phyloP scores from a whole-genome alignment of 768 basidiomycete genomes.

The Mycena epipterygia region DNA sequence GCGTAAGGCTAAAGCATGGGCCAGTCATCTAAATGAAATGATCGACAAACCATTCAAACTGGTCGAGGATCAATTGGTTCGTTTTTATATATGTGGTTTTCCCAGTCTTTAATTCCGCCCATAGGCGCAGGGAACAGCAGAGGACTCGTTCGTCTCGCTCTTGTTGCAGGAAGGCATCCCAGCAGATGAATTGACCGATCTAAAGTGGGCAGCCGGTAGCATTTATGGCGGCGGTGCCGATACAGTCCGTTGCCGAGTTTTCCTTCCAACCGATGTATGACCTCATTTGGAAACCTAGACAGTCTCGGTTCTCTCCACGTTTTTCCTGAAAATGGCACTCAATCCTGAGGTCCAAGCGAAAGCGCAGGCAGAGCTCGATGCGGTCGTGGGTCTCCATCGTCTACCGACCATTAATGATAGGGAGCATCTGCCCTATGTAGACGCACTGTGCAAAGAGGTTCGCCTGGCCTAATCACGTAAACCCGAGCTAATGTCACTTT shows the following conservation, averaged over 20 bases:
- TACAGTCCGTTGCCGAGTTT: slow-evolving; percentile 6
- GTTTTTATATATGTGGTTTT: background rate
- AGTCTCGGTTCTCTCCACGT: slow-evolving; percentile 33
- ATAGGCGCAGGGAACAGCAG: slow-evolving; percentile 7
- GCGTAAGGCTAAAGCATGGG: slow-evolving; percentile 51
- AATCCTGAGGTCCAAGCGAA: slow-evolving; percentile 43
- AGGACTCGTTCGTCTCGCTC: slow-evolving; percentile 21
- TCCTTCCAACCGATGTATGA: background rate
- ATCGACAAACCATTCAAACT: slow-evolving; percentile 47
- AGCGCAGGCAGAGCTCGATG: slow-evolving; percentile 47
- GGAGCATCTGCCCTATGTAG: slow-evolving; percentile 45
- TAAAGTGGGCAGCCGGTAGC: slow-evolving; percentile 29
- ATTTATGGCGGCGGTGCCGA: slow-evolving; percentile 42
- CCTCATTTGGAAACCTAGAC: slow-evolving; percentile 29
- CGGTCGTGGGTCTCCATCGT: slow-evolving; percentile 44
- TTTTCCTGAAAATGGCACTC: slow-evolving; percentile 44
- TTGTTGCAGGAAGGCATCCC: slow-evolving; percentile 1
- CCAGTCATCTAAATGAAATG: slow-evolving; percentile 45
- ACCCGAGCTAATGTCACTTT: background rate
- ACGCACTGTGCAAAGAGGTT: slow-evolving; percentile 44
- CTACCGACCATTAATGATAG: slow-evolving; percentile 45
- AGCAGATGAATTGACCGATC: slow-evolving; percentile 4
- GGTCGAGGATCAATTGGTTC: slow-evolving; percentile 46
- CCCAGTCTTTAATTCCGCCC: background rate
- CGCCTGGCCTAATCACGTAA: background rate